These are phyloP conservation scores for Puccinia triticina DNA, from an alignment of 1,284 basidiomycete genomes.

Conservation along the genomic window DNA sequence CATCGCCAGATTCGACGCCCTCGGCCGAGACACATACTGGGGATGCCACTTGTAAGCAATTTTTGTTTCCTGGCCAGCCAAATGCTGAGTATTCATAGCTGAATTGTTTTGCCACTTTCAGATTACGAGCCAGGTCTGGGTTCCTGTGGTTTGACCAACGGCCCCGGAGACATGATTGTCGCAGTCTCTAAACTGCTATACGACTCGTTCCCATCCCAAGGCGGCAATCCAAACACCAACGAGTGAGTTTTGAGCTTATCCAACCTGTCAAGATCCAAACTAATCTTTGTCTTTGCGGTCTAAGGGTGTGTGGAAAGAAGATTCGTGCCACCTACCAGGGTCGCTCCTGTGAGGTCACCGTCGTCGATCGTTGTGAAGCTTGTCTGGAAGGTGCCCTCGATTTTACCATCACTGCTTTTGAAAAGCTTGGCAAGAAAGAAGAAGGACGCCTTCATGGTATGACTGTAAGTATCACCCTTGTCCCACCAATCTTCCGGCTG, in stretches of 20 bases:
- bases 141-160: slow-evolving; percentile 70
- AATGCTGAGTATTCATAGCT: background rate
- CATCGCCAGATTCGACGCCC: background rate
- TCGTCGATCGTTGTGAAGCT: slow-evolving; percentile 69
- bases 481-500: background rate
- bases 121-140: slow-evolving; percentile 68
- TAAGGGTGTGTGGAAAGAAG: slow-evolving; percentile 38
- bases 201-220: slow-evolving; percentile 65
- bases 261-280: background rate
- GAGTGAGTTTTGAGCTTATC: slow-evolving; percentile 58
- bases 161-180: slow-evolving; percentile 65
- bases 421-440: slow-evolving; percentile 59
- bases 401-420: slow-evolving; percentile 66
- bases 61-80: background rate
- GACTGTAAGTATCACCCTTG: slow-evolving; percentile 44
- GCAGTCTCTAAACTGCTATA: slow-evolving; percentile 69
- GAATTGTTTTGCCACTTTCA: background rate
- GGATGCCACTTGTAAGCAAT: slow-evolving; percentile 45
- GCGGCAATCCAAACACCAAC: slow-evolving; percentile 68
- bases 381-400: slow-evolving; percentile 66
- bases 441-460: slow-evolving; percentile 67
- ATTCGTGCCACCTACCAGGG: slow-evolving; percentile 58
- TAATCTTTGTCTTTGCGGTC: background rate
- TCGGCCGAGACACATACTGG: slow-evolving; percentile 8
- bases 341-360: slow-evolving; percentile 64